Percentiles rank a stretch among this genome's conserved stretches.
phyloP scores from a whole-genome alignment of 2,329 filamentous ascomycete species.

The Neonectria faginata region DNA sequence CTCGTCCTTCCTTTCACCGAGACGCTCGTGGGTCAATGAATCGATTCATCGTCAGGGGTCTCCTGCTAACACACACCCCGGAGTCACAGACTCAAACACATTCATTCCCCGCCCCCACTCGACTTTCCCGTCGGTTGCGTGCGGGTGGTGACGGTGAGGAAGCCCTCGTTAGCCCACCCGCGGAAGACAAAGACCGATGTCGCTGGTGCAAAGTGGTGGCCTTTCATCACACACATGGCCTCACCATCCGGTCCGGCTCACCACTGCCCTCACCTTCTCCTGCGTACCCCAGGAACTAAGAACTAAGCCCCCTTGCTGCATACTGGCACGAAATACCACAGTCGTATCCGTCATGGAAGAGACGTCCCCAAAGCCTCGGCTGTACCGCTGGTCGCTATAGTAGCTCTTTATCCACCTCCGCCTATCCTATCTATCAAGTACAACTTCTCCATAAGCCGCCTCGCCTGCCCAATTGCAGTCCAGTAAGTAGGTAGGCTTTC shows the following conservation, averaged over 20 bases:
- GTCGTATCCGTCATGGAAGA: not conserved
- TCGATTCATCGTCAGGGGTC: not conserved
- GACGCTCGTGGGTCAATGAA: slow-evolving; percentile 14
- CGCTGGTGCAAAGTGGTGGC: slow-evolving; percentile 3
- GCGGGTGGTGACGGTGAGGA: slow-evolving; percentile 9
- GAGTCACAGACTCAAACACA: not conserved
- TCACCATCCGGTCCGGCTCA: slow-evolving; percentile 12
- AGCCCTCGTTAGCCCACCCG: slow-evolving; percentile 16
- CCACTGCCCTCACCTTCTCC: slow-evolving; percentile 7
- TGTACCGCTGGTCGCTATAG: not conserved
- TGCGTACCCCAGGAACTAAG: not conserved
- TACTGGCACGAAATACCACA: slow-evolving; percentile 22
- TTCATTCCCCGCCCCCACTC: slow-evolving; percentile 25
- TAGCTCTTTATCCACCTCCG: not conserved
- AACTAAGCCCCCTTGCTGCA: slow-evolving; percentile 12
- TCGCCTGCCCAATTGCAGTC: slow-evolving; percentile 11
- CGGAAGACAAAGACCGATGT: slow-evolving; percentile 30
- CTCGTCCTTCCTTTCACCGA: slow-evolving; percentile 20
- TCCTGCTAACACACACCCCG: not conserved
- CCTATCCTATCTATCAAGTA: not conserved
- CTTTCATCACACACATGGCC: not conserved
- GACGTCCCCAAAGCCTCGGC: slow-evolving; percentile 1
- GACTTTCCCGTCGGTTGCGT: not conserved
- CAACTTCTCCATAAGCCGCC: slow-evolving; percentile 1
- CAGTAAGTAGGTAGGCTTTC: slow-evolving; percentile 15